These are phyloP conservation scores for Cyberlindnera saturnus DNA, from an alignment of 805 yeast species.

Conservation along the genomic window DNA sequence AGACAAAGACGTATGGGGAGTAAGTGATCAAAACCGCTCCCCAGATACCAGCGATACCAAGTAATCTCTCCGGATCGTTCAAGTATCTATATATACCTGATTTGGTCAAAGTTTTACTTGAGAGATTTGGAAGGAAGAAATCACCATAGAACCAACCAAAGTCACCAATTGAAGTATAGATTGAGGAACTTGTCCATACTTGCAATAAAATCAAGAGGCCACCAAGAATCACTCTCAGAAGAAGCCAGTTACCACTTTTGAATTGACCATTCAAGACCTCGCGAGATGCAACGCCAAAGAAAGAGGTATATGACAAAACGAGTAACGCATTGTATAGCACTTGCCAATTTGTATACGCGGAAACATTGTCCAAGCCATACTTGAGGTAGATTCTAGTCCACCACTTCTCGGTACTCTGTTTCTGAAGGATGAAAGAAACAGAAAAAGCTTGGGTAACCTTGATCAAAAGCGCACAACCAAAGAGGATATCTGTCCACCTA, in stretches of 20 bases:
- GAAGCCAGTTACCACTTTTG: slow-evolving; percentile 35
- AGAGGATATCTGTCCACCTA: slow-evolving; percentile 21
- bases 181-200: slow-evolving; percentile 62
- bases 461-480: slow-evolving; percentile 32
- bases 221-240: slow-evolving; percentile 55
- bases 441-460: slow-evolving; percentile 47
- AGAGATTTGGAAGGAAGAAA: slow-evolving; percentile 58
- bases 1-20: slow-evolving; percentile 38
- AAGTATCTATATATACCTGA: slow-evolving; percentile 79
- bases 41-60: slow-evolving; percentile 78
- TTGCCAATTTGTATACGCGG: slow-evolving; percentile 72
- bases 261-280: slow-evolving; percentile 26
- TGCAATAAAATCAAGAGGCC: slow-evolving; percentile 50
- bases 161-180: slow-evolving; percentile 65
- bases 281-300: slow-evolving; percentile 32
- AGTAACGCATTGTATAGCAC: slow-evolving; percentile 48
- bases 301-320: slow-evolving; percentile 52
- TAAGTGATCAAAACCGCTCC: slow-evolving; percentile 61
- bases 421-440: slow-evolving; percentile 44
- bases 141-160: slow-evolving; percentile 93
- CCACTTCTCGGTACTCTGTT: slow-evolving; percentile 54
- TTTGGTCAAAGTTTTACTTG: slow-evolving; percentile 50
- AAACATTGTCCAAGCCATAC: slow-evolving; percentile 55
- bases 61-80: slow-evolving; percentile 75
- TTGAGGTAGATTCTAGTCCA: slow-evolving; percentile 62